Percentiles rank a stretch among this genome's conserved stretches.
Conservation (phyloP, 2,329 filamentous ascomycete genomes). For the Penicillium hordei region DNA sequence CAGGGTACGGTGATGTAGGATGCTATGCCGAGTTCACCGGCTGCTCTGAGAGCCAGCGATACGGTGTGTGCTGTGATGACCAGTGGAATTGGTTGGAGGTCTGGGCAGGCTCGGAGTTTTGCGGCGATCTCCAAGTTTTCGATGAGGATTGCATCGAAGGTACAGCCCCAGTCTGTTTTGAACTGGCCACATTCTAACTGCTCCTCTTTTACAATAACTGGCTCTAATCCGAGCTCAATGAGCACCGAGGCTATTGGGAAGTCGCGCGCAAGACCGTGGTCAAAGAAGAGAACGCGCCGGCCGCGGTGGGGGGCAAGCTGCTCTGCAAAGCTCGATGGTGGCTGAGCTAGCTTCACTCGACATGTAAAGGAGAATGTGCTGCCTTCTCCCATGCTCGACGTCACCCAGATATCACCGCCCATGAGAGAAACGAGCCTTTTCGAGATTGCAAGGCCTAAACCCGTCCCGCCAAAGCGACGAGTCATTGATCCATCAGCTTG, state of each 20-base stretch:
- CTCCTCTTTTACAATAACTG: slow-evolving; percentile 70
- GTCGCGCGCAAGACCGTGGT: slow-evolving; percentile 76
- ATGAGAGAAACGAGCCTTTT: slow-evolving; percentile 90
- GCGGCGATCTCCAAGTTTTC: slow-evolving; percentile 85
- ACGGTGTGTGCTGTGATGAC: slow-evolving; percentile 85
- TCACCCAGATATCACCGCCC: slow-evolving; percentile 92
- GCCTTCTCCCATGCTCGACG: slow-evolving; percentile 80
- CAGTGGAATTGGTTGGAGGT: slow-evolving; percentile 93
- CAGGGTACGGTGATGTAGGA: slow-evolving; percentile 97
- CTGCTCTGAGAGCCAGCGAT: slow-evolving; percentile 84
- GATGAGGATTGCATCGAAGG: slow-evolving; percentile 89
- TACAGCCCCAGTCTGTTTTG: slow-evolving; percentile 52
- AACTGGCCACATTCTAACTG: slow-evolving; percentile 56
- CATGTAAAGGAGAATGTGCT: slow-evolving; percentile 95
- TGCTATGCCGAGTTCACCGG: slow-evolving; percentile 85
- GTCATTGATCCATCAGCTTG: slow-evolving; percentile 95
- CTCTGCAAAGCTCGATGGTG: slow-evolving; percentile 70
- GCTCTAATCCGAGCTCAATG: slow-evolving; percentile 69
- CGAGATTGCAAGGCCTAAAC: slow-evolving; percentile 90
- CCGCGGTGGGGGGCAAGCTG: slow-evolving; percentile 81
- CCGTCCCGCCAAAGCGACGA: slow-evolving; percentile 88
- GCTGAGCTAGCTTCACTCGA: slow-evolving; percentile 74
- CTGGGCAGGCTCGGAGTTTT: slow-evolving; percentile 74
- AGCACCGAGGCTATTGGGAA: slow-evolving; percentile 73
- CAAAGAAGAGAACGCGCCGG: slow-evolving; percentile 86